These are phyloP conservation scores for Xylaria sp. DNA, from an alignment of 2,329 filamentous ascomycete species.

Conservation along the genomic window DNA sequence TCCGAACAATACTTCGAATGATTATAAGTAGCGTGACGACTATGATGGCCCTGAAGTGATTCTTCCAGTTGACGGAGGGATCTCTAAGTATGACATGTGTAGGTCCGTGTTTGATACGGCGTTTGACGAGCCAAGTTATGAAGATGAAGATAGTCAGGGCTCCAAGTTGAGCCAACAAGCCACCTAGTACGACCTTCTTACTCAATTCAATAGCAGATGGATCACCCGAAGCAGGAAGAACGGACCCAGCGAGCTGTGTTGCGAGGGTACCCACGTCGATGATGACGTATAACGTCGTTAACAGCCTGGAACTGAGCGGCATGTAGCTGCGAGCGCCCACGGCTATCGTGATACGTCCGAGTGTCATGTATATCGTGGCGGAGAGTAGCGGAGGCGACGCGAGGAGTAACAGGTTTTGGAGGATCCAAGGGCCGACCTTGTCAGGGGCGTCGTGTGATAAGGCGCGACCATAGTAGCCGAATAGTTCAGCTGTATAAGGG, in stretches of 20 bases:
- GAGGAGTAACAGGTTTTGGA: conserved; percentile 43
- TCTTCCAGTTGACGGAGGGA: conserved; percentile 27
- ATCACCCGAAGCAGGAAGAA: conserved; percentile 37
- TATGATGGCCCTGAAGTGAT: conserved; percentile 48
- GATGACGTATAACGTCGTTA: conserved; percentile 59
- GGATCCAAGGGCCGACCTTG: conserved; percentile 36
- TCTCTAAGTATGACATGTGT: background rate
- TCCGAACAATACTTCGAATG: conserved; percentile 57
- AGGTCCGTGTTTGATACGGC: conserved; percentile 33
- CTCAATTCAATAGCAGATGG: conserved; percentile 46
- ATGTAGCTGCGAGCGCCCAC: conserved; percentile 38
- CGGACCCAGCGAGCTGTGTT: conserved; percentile 53
- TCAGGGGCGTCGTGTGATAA: background rate
- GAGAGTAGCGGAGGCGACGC: conserved; percentile 44
- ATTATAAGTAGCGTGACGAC: conserved; percentile 54
- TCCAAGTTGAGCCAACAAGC: conserved; percentile 61
- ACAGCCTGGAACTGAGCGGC: conserved; percentile 42
- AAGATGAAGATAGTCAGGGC: conserved; percentile 62
- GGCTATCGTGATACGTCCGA: conserved; percentile 48
- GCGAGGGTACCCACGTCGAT: conserved; percentile 58
- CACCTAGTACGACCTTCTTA: conserved; percentile 57
- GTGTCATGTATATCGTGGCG: conserved; percentile 53
- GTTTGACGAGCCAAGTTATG: conserved; percentile 55
- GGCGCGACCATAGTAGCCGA: conserved; percentile 43
- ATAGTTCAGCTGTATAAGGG: conserved; percentile 25